Base-by-base conservation (phyloP, 257 asterid species). In the Ehretia macrophylla region DNA sequence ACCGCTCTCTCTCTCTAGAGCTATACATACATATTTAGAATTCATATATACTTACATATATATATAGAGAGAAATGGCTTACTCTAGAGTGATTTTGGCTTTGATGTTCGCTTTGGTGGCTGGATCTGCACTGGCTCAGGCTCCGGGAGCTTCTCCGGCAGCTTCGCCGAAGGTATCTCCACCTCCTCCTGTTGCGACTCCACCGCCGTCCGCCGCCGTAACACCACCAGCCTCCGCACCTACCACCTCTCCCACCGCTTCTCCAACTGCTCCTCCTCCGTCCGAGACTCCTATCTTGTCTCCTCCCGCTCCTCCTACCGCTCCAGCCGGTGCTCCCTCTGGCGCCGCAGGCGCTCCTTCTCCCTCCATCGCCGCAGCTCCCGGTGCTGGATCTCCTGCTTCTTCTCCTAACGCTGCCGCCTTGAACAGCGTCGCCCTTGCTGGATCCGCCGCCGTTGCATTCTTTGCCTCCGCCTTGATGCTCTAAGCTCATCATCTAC, bases 391-490 rank as follows among this genome's bases (percentile, higher is more conserved):
- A 42, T 23, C 55, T 16, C 32, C 21, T 1, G 59, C 78, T 14
- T 52, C 58, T 3, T 4, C 40, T 0, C 55, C 85, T 1, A 79
- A 47, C 46, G 75, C 65, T 16, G 83, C 85, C 20, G 22, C 74
- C 0, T 68, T 76, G 61, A 79, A 77, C 74, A 62, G 80, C 68
- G 63, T 79, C 35, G 69, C 80, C 18, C n/a, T 76, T 18, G 82
- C 78, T 17, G 89, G 89, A 79, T 79, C 86, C 56, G 80, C 77
- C 11, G 80, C 64, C 8, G 65, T 64, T 19, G 81, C 68, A 14
- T 17, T 79, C 67, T 17, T 79, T 17, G 72, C 77, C 63, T 80
- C 82, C 44, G 81, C 80, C 37, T 27, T 74, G 58, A 39, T 77
- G 77, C 57, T 79, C 54, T 79, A 77, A 77, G 69, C 66, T 9